Base-by-base conservation (phyloP, 768 basidiomycete genomes). In the Lactifluus echinatus region DNA sequence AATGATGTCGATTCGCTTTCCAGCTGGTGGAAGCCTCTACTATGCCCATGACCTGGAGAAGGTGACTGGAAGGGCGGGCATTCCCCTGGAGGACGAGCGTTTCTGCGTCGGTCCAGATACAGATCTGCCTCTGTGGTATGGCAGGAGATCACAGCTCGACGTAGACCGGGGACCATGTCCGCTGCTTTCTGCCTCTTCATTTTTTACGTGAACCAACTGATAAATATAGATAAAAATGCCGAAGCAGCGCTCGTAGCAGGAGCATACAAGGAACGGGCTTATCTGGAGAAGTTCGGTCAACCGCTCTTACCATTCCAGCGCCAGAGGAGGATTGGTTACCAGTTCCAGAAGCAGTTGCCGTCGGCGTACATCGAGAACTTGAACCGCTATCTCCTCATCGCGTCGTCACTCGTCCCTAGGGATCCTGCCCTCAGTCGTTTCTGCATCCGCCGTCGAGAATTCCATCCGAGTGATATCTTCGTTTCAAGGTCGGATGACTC, bases 181-280 rank as follows among this genome's bases (percentile, higher is more conserved):
- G 75, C 63, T 66, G 21, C 65, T 72, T 61, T 68, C 63, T 70
- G 48, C 66, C 62, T 70, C 63, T 71, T 68, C 49, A 21, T 55
- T 55, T 23, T 36, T 62, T 54, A 57, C 70, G 54, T n/a, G n/a
- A n/a, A n/a, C n/a, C n/a, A n/a, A n/a, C n/a, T n/a, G n/a, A n/a
- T n/a, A n/a, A n/a, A n/a, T n/a, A n/a, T n/a, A n/a, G n/a, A n/a
- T n/a, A n/a, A n/a, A n/a, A n/a, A n/a, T n/a, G n/a, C n/a, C n/a
- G 68, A 78, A 66, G 72, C 70, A 66, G 74, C 68, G 7, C 77
- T 80, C 59, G 66, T 66, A 66, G 57, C 56, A 70, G 72, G 57
- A 62, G 76, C 77, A 4, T 51, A 64, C 42, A 81, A 80, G 67
- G 80, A 81, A n/a, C n/a, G n/a, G n/a, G n/a, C n/a, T n/a, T n/a